A percentile compares a stretch with the other conserved stretches of the same genome.
These are phyloP conservation scores for Solanum neorickii DNA, from an alignment of 257 asterid species.

Conservation along the genomic window DNA sequence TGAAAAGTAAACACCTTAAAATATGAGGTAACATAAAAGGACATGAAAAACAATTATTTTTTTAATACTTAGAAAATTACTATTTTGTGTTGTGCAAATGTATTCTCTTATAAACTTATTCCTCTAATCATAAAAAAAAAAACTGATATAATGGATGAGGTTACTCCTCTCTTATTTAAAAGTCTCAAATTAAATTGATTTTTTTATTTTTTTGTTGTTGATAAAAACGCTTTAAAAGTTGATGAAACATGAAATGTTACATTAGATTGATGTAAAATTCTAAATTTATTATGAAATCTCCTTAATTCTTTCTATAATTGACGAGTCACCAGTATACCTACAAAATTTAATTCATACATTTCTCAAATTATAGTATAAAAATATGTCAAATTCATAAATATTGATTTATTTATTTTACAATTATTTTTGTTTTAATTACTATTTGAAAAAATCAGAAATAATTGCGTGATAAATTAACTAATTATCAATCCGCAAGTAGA, in stretches of 20 bases:
- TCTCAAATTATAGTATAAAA: no score
- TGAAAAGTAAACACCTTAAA: not conserved
- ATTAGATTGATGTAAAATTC: not conserved
- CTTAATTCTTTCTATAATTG: not conserved
- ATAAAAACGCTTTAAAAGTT: not conserved
- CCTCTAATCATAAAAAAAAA: no score
- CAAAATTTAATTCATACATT: not conserved
- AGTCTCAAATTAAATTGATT: not conserved
- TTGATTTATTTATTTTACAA: no score
- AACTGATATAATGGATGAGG: not conserved
- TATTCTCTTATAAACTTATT: not conserved
- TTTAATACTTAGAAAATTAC: not conserved
- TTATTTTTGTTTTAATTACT: not conserved
- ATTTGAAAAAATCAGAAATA: no score
- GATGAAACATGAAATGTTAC: not conserved
- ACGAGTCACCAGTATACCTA: not conserved
- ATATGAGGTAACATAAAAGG: not conserved
- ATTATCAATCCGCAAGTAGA: not conserved
- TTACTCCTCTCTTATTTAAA: not conserved
- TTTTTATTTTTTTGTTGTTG: no score
- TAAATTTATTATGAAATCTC: not conserved
- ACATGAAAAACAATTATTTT: not conserved
- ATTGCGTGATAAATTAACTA: no score
- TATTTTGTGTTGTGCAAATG: not conserved
- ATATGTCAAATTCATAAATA: not conserved